Evolutionary conservation across 768 basidiomycete species (phyloP).

Genomic region (Panaeolus cyanescens): DNA sequence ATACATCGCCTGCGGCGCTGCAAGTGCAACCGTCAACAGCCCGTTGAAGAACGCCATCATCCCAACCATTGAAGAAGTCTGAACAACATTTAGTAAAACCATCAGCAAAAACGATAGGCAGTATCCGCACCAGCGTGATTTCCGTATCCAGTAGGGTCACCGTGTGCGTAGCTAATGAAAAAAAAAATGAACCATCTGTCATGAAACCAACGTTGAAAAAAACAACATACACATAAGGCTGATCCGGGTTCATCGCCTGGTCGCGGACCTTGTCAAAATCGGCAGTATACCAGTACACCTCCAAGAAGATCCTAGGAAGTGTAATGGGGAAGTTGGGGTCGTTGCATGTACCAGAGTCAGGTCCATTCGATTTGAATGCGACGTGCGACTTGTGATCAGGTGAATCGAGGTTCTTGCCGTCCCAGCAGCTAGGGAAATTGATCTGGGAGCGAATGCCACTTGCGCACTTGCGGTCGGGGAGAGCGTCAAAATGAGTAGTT

Average conservation of each 20-base stretch:
- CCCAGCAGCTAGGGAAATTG: conserved; percentile 45
- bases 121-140: conserved; percentile 41
- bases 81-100: background rate
- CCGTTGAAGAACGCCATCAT: conserved; percentile 40
- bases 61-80: conserved; percentile 57
- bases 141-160: conserved; percentile 57
- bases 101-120: background rate
- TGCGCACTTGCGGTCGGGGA: conserved; percentile 34
- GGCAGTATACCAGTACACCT: conserved; percentile 40
- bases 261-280: conserved; percentile 25
- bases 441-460: conserved; percentile 42
- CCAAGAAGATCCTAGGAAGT: conserved; percentile 41
- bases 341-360: conserved; percentile 37
- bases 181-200: background rate
- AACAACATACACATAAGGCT: conserved; percentile 45
- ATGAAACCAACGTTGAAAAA: background rate
- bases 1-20: conserved; percentile 30
- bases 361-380: conserved; percentile 34
- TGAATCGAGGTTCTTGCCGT: conserved; percentile 42
- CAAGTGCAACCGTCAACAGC: conserved; percentile 47
- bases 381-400: conserved; percentile 43
- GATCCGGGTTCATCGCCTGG: conserved; percentile 39
- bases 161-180: conserved; percentile 35
- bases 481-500: conserved; percentile 30
- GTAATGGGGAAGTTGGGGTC: conserved; percentile 38